Conservation (phyloP, 805 yeast species). For the Wickerhamiella lipophila region DNA sequence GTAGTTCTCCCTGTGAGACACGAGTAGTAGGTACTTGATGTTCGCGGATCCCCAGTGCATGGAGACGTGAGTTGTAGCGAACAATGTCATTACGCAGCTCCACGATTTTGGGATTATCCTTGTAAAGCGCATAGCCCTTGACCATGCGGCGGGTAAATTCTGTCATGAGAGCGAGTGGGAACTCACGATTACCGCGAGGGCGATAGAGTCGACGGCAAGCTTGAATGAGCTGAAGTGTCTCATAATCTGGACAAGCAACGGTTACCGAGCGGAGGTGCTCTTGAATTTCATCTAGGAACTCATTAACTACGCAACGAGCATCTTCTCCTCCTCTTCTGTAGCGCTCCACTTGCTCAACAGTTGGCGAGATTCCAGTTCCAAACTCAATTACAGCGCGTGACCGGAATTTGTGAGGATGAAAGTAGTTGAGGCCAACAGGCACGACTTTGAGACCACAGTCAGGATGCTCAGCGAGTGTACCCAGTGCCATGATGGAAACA, state of each 20-base stretch:
- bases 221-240: slow-evolving; percentile 76
- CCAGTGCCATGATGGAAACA: slow-evolving; percentile 95
- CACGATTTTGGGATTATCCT: slow-evolving; percentile 55
- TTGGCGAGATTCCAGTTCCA: slow-evolving; percentile 71
- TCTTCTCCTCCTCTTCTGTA: slow-evolving; percentile 51
- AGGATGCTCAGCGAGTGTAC: slow-evolving; percentile 73
- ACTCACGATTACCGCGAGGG: slow-evolving; percentile 37
- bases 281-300: slow-evolving; percentile 55
- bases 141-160: slow-evolving; percentile 86
- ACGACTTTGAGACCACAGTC: slow-evolving; percentile 71
- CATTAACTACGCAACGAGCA: slow-evolving; percentile 53
- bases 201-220: slow-evolving; percentile 84
- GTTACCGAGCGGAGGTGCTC: slow-evolving; percentile 73
- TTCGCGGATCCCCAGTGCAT: slow-evolving; percentile 51
- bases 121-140: slow-evolving; percentile 62
- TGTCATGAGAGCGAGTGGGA: slow-evolving; percentile 72
- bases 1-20: slow-evolving; percentile 37
- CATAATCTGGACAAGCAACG: slow-evolving; percentile 78
- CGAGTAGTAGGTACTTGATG: slow-evolving; percentile 58
- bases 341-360: slow-evolving; percentile 45
- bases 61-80: slow-evolving; percentile 54
- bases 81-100: slow-evolving; percentile 50
- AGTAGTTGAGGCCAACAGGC: slow-evolving; percentile 96
- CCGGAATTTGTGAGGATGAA: slow-evolving; percentile 89
- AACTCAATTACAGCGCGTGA: slow-evolving; percentile 92